Percentiles rank a stretch among this genome's conserved stretches.
phyloP scores from a whole-genome alignment of 352 stramenopile genomes.

The Elongisporangium undulatum region DNA sequence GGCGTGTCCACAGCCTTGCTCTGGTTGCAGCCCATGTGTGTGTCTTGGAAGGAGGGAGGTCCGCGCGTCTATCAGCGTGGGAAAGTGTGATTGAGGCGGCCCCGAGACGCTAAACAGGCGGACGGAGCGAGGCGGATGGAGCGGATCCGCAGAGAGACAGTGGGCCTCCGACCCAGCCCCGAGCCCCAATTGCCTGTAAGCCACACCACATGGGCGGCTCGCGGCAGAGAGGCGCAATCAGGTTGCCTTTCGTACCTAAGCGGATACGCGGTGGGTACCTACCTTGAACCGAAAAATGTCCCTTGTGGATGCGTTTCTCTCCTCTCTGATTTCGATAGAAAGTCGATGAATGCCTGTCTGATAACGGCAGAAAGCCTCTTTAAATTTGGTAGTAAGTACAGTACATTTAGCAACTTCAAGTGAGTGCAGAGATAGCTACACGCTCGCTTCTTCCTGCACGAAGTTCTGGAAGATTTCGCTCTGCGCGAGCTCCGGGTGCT shows the following conservation, averaged over 20 bases:
- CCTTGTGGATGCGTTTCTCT: background rate
- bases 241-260: background rate
- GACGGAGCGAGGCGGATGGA: background rate
- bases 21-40: constrained; percentile 31
- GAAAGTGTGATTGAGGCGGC: background rate
- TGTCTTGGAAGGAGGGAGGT: background rate
- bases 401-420: background rate
- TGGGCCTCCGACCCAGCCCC: background rate
- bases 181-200: background rate
- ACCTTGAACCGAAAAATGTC: background rate
- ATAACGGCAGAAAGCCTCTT: background rate
- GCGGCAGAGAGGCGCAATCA: background rate
- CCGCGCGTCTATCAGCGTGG: background rate
- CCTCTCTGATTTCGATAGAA: background rate
- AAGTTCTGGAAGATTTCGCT: constrained; percentile 48
- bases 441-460: constrained; percentile 5
- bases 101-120: background rate
- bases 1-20: constrained; percentile 27
- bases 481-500: constrained; percentile 28
- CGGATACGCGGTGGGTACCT: background rate
- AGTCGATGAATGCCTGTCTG: background rate
- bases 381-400: background rate
- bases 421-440: background rate
- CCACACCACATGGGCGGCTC: background rate
- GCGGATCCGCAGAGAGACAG: background rate